These are phyloP conservation scores for Cyclanthera cordifolia DNA, from an alignment of 306 rosid genomes.

Conservation along the genomic window DNA sequence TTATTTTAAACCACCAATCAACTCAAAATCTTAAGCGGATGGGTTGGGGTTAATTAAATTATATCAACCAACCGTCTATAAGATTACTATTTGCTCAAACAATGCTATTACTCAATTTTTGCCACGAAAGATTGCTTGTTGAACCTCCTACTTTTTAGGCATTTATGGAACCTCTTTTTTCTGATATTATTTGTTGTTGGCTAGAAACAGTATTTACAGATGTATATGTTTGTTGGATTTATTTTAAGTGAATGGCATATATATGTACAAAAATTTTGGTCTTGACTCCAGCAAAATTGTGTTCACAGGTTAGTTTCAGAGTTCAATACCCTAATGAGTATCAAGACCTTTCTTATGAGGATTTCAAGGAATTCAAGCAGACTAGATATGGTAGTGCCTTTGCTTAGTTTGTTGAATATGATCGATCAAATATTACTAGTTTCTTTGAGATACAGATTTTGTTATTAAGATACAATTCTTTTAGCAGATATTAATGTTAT, in stretches of 20 bases:
- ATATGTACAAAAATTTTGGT: not conserved
- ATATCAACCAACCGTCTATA: no score
- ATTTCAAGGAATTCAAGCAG: conserved; percentile 90
- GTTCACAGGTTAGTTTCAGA: conserved; percentile 74
- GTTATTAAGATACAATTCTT: not conserved
- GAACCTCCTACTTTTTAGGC: no score
- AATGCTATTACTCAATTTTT: not conserved
- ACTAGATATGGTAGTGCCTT: conserved; percentile 86
- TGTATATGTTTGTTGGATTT: not conserved
- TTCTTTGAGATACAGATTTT: not conserved
- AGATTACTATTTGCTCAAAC: not conserved
- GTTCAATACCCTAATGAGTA: conserved; percentile 95
- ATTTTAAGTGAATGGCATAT: not conserved
- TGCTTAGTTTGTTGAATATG: conserved; percentile 12
- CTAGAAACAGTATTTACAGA: conserved; percentile 1
- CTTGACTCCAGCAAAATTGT: not conserved
- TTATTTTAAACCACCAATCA: no score
- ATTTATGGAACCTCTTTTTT: no score
- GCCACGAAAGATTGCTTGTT: not conserved
- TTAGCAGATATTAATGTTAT: no score
- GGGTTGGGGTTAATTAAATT: no score
- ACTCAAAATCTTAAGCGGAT: no score
- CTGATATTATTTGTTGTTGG: not conserved
- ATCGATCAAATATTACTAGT: not conserved
- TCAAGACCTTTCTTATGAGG: conserved; percentile 85